Conservation (phyloP, 2,329 filamentous ascomycete genomes). For the Xylaria arbuscula region DNA sequence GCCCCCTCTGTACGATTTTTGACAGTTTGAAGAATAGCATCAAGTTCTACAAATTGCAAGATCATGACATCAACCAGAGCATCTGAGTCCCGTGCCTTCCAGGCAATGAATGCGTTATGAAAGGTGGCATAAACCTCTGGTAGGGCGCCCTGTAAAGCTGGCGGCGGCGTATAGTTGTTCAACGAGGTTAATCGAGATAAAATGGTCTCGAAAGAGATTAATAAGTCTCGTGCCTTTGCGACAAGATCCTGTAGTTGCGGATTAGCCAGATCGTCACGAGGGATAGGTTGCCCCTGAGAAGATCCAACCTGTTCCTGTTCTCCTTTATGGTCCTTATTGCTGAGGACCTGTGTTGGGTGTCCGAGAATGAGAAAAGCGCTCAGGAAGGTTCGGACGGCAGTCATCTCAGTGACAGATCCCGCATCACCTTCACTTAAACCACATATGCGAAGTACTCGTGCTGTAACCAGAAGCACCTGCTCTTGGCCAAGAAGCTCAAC, state of each 20-base stretch:
- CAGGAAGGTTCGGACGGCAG: slow-evolving; percentile 78
- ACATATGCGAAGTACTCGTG: slow-evolving; percentile 75
- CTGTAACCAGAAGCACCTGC: slow-evolving; percentile 72
- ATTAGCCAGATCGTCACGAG: slow-evolving; percentile 67
- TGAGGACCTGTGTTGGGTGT: slow-evolving; percentile 81
- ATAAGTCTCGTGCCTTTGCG: slow-evolving; percentile 78
- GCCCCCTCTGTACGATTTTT: slow-evolving; percentile 80
- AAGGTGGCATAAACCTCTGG: slow-evolving; percentile 79
- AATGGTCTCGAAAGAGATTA: slow-evolving; percentile 81
- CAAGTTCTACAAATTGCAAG: slow-evolving; percentile 85
- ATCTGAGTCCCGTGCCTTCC: slow-evolving; percentile 84
- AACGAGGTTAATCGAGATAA: slow-evolving; percentile 72
- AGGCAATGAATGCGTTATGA: slow-evolving; percentile 81
- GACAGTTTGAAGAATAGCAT: slow-evolving; percentile 85
- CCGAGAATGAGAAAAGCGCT: slow-evolving; percentile 84
- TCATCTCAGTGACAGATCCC: slow-evolving; percentile 74
- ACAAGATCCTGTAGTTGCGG: slow-evolving; percentile 77
- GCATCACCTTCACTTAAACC: slow-evolving; percentile 73
- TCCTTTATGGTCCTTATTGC: slow-evolving; percentile 73
- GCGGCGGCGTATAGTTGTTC: slow-evolving; percentile 75
- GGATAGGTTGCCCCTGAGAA: slow-evolving; percentile 57
- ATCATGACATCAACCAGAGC: slow-evolving; percentile 85
- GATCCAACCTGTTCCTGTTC: slow-evolving; percentile 68
- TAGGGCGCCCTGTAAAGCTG: slow-evolving; percentile 70
- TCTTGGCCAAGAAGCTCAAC: slow-evolving; percentile 74